Percentiles rank a stretch among this genome's conserved stretches.
phyloP scores from a whole-genome alignment of 352 stramenopile genomes.

The Blastocystis sp. region DNA sequence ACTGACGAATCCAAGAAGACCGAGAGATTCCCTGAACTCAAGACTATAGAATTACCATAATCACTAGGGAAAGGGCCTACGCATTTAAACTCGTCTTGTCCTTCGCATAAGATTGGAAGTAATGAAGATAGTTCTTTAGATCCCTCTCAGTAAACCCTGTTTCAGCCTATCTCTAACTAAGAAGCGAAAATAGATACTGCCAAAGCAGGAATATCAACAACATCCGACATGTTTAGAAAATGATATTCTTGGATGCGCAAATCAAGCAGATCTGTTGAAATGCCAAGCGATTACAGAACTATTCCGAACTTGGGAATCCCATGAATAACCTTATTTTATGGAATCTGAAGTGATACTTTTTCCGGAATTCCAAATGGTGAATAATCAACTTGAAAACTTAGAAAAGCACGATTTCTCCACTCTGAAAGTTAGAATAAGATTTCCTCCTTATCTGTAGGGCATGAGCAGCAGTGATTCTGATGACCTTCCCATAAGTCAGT shows the following conservation, averaged over 20 bases:
- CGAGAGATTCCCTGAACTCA: conserved; percentile 60
- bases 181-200: not conserved
- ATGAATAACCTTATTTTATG: too few species aligned
- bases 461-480: conserved; percentile 64
- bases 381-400: too few species aligned
- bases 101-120: conserved; percentile 44
- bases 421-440: too few species aligned
- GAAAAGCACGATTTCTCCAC: too few species aligned
- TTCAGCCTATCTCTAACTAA: conserved; percentile 6
- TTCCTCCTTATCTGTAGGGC: too few species aligned
- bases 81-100: conserved; percentile 18
- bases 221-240: not conserved
- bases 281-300: not conserved
- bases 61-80: not conserved
- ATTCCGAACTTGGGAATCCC: not conserved
- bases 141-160: conserved; percentile 49
- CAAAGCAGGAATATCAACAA: not conserved
- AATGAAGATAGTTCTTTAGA: conserved; percentile 20
- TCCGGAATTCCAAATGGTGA: too few species aligned
- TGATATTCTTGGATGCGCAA: too few species aligned
- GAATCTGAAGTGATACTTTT: too few species aligned
- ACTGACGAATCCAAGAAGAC: conserved; percentile 20
- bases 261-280: too few species aligned
- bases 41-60: conserved; percentile 11
- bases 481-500: conserved; percentile 55